Evolutionary conservation across 139 green algal genomes (phyloP).

Genomic region (Spirogloea muscicola): DNA sequence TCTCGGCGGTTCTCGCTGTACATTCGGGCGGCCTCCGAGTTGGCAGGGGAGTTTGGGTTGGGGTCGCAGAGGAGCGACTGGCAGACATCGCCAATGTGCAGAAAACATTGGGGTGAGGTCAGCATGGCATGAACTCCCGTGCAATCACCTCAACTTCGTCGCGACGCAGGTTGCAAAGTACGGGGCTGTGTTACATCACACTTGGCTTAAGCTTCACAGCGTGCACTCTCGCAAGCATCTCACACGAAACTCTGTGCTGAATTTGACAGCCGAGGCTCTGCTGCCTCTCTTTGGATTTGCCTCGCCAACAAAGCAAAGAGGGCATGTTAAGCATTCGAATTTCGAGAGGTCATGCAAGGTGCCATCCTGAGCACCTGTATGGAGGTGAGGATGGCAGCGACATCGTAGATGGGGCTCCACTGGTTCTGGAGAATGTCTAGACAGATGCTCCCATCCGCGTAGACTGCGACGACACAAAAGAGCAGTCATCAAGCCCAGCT

Average conservation of each 20-base stretch:
- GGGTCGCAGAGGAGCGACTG: slow-evolving; percentile 94
- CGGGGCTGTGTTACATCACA: too few species aligned
- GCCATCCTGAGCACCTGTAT: too few species aligned
- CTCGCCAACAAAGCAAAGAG: too few species aligned
- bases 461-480: slow-evolving; percentile 72
- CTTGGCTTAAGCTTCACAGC: too few species aligned
- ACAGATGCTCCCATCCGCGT: slow-evolving; percentile 92
- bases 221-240: slow-evolving; percentile 2
- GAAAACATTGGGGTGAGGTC: too few species aligned
- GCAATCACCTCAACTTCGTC: too few species aligned
- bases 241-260: slow-evolving; percentile 8
- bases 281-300: too few species aligned
- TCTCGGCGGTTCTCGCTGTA: slow-evolving; percentile 86
- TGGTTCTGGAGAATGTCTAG: slow-evolving; percentile 98
- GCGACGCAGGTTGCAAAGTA: too few species aligned
- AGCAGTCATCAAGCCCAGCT: too few species aligned
- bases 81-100: slow-evolving; percentile 7
- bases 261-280: too few species aligned
- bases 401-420: slow-evolving; percentile 99
- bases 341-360: too few species aligned
- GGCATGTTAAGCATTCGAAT: too few species aligned
- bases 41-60: slow-evolving; percentile 96
- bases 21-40: slow-evolving; percentile 88
- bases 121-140: background rate
- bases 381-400: slow-evolving; percentile 91